Conservation (phyloP, 345 rosid genomes). For the Aethionema arabicum region DNA sequence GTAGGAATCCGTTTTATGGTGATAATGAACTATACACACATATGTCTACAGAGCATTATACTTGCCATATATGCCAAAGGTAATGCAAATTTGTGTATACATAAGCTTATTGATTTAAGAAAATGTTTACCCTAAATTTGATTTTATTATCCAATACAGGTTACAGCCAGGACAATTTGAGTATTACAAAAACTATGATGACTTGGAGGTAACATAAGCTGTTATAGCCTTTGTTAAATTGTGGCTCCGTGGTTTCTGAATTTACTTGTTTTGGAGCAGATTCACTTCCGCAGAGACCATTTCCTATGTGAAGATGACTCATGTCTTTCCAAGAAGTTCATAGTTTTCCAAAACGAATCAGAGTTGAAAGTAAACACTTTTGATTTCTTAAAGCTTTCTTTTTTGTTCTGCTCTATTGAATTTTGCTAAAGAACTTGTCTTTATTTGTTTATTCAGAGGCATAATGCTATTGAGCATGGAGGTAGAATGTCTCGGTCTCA, state of each 20-base stretch:
- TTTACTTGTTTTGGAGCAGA: conserved; percentile 45
- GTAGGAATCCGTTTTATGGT: conserved; percentile 83
- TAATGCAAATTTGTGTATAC: conserved; percentile 21
- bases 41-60: conserved; percentile 89
- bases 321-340: conserved; percentile 86
- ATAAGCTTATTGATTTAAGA: not conserved
- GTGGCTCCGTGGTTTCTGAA: conserved; percentile 21
- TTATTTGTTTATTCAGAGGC: conserved; percentile 60
- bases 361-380: conserved; percentile 76
- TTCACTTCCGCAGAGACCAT: conserved; percentile 88
- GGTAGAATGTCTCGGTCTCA: conserved; percentile 93
- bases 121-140: not conserved
- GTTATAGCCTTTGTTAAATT: not conserved
- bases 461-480: conserved; percentile 86
- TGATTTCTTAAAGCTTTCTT: not conserved
- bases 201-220: conserved; percentile 62
- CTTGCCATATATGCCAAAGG: conserved; percentile 96
- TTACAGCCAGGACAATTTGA: conserved; percentile 86
- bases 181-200: conserved; percentile 86
- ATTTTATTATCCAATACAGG: conserved; percentile 47
- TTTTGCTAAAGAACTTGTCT: not conserved
- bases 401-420: conserved; percentile 13
- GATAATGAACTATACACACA: conserved; percentile 89
- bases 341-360: conserved; percentile 78
- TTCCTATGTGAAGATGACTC: conserved; percentile 91